Base-by-base conservation (phyloP, 805 yeast genomes). In the Starmerella cellae region DNA sequence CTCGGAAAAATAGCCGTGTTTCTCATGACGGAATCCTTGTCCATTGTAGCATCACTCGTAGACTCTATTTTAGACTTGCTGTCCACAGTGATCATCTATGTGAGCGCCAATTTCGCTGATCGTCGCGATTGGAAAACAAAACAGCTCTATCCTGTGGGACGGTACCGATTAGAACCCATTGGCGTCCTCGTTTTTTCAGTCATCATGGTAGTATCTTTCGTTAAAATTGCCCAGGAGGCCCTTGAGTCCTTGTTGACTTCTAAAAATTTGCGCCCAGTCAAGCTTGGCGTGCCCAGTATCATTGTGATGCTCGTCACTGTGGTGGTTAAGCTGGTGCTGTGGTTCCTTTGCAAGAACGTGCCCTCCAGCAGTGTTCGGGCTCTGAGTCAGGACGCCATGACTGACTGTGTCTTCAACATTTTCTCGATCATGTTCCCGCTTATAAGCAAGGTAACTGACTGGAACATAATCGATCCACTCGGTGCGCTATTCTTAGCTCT, bases 371-470 rank as follows among this genome's bases (percentile, higher is more conserved):
- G 85, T 0, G 78, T 82, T 2, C 79, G 75, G 54, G 93, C 93
- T 0, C 63, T 81, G 42, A 82, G 87, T 2, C 88, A 80, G 58
- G 93, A 82, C 60, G 91, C 91, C 0, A 66, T 70, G 60, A 81
- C 87, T 1, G 93, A 82, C 58, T 71, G 81, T 26, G 69, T 80
- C 3, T 81, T 81, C 66, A 82, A 82, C 61, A 53, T 69, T 1
- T 78, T 79, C 34, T 80, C 91, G 1, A 68, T 82, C 21, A 47
- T 81, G 14, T 79, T 81, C 67, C 93, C 93, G 0, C 48, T 77
- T 0, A 34, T 70, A 1, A 88, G 88, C 1, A 62, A 67, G 42
- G 51, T 57, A n/a, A 57, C 69, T 16, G 58, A 68, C 17, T 52
- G 68, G 16, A 77, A 83, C 79, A 78, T 84, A 83, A 53, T 78